Percentiles rank a stretch among this genome's conserved stretches.
Evolutionary conservation across 2,329 filamentous ascomycete species (phyloP).

Genomic region (Penicillium sclerotiorum): DNA sequence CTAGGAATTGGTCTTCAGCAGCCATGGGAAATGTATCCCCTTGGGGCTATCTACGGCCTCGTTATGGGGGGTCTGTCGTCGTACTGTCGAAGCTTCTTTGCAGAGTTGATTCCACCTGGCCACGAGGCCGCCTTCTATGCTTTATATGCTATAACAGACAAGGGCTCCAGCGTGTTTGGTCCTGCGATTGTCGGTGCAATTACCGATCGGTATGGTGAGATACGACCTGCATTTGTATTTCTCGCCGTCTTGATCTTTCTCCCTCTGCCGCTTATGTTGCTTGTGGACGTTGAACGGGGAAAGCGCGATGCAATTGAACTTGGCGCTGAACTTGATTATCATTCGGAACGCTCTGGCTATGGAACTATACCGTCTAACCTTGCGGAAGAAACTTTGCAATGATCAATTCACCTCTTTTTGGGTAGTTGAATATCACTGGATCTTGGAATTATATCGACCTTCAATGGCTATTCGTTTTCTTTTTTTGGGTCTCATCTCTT

Average conservation of each 20-base stretch:
- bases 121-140: constrained; percentile 96
- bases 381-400: neutral
- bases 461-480: no score
- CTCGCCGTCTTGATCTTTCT: constrained; percentile 80
- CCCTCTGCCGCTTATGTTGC: constrained; percentile 80
- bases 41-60: constrained; percentile 88
- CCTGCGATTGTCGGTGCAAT: constrained; percentile 92
- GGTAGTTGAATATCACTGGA: no score
- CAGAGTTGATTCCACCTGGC: constrained; percentile 89
- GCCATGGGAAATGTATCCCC: constrained; percentile 94
- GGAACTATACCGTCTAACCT: constrained; percentile 18
- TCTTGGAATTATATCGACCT: no score
- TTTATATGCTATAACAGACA: constrained; percentile 95
- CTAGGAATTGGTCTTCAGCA: constrained; percentile 87
- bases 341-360: constrained; percentile 27
- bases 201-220: constrained; percentile 79
- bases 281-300: constrained; percentile 81
- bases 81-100: constrained; percentile 90
- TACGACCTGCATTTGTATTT: constrained; percentile 89
- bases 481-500: no score
- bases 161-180: constrained; percentile 90
- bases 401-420: no score
- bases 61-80: constrained; percentile 90
- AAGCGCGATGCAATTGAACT: constrained; percentile 68
- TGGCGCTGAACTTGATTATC: constrained; percentile 54